Percentiles rank a stretch among this genome's conserved stretches.
Conservation (phyloP, 2,329 filamentous ascomycete species). For the Ophiostoma sp. region DNA sequence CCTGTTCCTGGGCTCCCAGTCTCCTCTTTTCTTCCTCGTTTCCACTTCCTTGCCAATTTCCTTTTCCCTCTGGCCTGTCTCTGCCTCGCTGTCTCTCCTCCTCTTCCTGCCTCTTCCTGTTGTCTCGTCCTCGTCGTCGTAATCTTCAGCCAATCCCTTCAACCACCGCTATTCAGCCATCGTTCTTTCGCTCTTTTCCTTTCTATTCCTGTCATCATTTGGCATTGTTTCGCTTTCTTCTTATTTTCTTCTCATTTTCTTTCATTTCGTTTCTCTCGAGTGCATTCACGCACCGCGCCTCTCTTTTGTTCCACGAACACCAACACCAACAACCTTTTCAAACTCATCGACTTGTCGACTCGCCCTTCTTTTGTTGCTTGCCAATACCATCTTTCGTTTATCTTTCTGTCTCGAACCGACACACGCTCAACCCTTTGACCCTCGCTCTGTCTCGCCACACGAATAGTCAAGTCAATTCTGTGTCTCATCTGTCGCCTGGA, state of each 20-base stretch:
- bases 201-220: not conserved
- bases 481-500: conserved; percentile 5
- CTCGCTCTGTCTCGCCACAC: not conserved
- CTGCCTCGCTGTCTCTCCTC: not conserved
- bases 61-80: not conserved
- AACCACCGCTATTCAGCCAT: not conserved
- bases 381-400: not conserved
- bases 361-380: not conserved
- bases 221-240: not conserved
- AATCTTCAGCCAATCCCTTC: conserved; percentile 1
- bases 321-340: conserved; percentile 1
- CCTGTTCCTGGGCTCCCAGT: not conserved
- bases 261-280: conserved; percentile 10
- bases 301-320: conserved; percentile 18
- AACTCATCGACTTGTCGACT: not conserved
- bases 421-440: not conserved
- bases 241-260: not conserved
- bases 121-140: not conserved
- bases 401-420: not conserved
- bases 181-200: conserved; percentile 3
- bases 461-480: not conserved
- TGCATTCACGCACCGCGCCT: conserved; percentile 21
- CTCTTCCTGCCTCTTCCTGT: not conserved
- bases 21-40: conserved; percentile 7
- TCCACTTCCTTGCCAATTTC: conserved; percentile 11